These are phyloP conservation scores for Cordyceps militaris DNA, from an alignment of 2,329 filamentous ascomycete species.

Conservation along the genomic window DNA sequence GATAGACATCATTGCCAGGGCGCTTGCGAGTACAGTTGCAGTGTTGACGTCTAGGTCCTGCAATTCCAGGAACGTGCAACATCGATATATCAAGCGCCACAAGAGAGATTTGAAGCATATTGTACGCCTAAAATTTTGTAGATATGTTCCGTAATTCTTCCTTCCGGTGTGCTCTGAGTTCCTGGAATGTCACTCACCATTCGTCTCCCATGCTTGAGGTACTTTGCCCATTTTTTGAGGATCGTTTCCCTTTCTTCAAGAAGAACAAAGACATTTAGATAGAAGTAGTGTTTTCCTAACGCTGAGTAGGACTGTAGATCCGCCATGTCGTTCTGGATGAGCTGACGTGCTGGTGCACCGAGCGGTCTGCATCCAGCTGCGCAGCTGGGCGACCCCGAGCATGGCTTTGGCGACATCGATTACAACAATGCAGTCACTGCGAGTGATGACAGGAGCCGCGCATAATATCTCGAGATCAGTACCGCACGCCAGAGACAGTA, in stretches of 20 bases:
- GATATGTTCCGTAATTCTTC: slow-evolving; percentile 22
- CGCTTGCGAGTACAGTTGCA: slow-evolving; percentile 19
- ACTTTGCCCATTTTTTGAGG: slow-evolving; percentile 24
- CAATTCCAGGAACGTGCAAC: slow-evolving; percentile 21
- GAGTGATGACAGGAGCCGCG: slow-evolving; percentile 22
- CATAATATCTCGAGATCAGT: slow-evolving; percentile 27
- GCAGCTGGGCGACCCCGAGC: slow-evolving; percentile 23
- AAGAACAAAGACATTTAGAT: neutral
- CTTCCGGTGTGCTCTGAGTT: slow-evolving; percentile 22
- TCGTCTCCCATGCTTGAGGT: slow-evolving; percentile 22
- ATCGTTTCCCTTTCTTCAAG: neutral
- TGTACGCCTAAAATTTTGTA: slow-evolving; percentile 19
- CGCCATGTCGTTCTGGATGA: slow-evolving; percentile 24
- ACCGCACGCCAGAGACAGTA: slow-evolving; percentile 29
- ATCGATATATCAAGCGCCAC: slow-evolving; percentile 4
- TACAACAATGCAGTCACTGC: slow-evolving; percentile 22
- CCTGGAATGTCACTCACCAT: slow-evolving; percentile 29
- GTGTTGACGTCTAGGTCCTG: slow-evolving; percentile 23
- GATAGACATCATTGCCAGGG: slow-evolving; percentile 19
- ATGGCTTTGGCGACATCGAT: slow-evolving; percentile 27
- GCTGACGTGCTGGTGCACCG: slow-evolving; percentile 18
- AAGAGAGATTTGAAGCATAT: slow-evolving; percentile 15
- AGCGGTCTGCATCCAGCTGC: slow-evolving; percentile 16
- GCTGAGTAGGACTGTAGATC: slow-evolving; percentile 18
- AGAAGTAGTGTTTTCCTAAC: slow-evolving; percentile 21